Evolutionary conservation across 352 stramenopile genomes (phyloP), one percentile per base, ranked within the genome.

Genomic region (Pythium rhizo-oryzae): DNA sequence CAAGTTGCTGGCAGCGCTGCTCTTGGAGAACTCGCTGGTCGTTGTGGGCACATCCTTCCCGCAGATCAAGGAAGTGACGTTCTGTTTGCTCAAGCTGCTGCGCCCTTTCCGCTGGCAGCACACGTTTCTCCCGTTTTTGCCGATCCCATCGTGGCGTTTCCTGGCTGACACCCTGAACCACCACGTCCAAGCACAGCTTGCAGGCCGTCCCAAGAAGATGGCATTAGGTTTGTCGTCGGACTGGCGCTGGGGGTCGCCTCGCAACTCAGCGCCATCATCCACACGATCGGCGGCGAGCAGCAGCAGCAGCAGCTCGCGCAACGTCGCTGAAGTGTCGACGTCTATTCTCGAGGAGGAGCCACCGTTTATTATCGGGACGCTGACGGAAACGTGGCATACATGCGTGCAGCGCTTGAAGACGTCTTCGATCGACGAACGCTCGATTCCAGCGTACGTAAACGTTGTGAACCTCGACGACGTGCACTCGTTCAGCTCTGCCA

Each of bases 61-160:
- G 9, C 71, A 90, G 55, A 84, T 94, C 12, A 86, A 96, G 53
- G 84, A 93, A 51, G 84, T 94, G 19, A 78, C 81, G 5, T 76
- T 91, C 21, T 87, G 77, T 52, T 52, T 96, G 43, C 56, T 94
- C 28, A 86, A 86, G 65, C 63, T 96, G 30, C 62, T 96, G 13
- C 67, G 86, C 46, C 88, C 88, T n/a, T 96, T 96, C 62, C 73
- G 64, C 24, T 96, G 88, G 88, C 83, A 91, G 49, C 84, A 92
- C 67, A 90, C 82, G 23, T 90, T 91, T 51, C 53, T 93, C 6
- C 86, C 88, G 25, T 94, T 93, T 57, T 63, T 94, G 9, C 84
- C 86, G 13, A 78, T 92, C 16, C 71, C 85, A 25, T 93, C 85
- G 4, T 93, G 85, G 81, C 74, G 77, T 23, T 92, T 91, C 57